phyloP scores from a whole-genome alignment of 768 basidiomycete species.

The Auriscalpium microsporum region DNA sequence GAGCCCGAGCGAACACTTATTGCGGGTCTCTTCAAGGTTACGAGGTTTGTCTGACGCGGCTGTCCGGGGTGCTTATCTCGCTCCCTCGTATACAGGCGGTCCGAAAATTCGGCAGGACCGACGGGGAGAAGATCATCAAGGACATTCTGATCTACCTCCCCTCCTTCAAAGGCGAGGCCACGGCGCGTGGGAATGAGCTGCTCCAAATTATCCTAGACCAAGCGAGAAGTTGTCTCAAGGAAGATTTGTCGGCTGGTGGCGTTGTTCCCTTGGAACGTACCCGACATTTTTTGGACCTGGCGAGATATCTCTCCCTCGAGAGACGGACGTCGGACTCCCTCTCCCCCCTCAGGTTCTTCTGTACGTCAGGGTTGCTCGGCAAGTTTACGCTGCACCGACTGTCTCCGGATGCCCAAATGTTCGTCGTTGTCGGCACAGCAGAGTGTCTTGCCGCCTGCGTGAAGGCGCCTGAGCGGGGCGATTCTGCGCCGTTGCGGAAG shows the following conservation, averaged over 20 bases:
- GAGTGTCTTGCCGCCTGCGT: conserved; percentile 33
- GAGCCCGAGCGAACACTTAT: conserved; percentile 41
- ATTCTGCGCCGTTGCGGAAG: conserved; percentile 31
- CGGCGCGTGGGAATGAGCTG: conserved; percentile 31
- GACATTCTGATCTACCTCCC: conserved; percentile 45
- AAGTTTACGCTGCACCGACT: conserved; percentile 43
- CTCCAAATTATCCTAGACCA: conserved; percentile 32
- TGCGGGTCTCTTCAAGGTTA: conserved; percentile 42
- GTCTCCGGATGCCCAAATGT: conserved; percentile 32
- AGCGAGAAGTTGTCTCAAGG: conserved; percentile 26
- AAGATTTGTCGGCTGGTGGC: conserved; percentile 19
- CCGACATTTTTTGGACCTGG: conserved; percentile 39
- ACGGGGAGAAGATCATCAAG: conserved; percentile 41
- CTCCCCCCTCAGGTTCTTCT: conserved; percentile 47
- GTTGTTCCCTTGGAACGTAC: conserved; percentile 27
- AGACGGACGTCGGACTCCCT: conserved; percentile 34
- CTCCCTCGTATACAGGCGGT: conserved; percentile 34
- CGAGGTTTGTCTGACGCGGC: background rate
- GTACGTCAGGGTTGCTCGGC: conserved; percentile 28
- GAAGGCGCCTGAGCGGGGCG: conserved; percentile 20
- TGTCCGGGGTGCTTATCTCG: background rate
- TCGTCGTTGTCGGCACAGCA: conserved; percentile 39
- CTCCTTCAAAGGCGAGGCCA: conserved; percentile 30
- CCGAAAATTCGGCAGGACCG: conserved; percentile 30
- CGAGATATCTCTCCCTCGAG: conserved; percentile 34